Evolutionary conservation across 1,284 basidiomycete species (phyloP).

Genomic region (Boletus nobilissimus): DNA sequence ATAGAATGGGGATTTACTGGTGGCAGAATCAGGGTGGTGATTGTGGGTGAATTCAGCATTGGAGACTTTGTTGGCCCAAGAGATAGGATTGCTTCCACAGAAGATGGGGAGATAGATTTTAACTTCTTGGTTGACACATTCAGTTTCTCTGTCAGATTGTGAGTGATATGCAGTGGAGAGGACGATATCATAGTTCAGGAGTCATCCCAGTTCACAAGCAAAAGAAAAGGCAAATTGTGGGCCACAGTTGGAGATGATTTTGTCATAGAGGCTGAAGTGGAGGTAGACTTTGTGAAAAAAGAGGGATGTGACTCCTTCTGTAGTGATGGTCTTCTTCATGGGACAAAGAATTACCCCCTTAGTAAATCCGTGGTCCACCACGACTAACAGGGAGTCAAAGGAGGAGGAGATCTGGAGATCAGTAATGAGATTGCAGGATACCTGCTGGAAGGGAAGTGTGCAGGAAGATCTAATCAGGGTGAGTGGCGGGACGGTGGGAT

Average conservation of each 20-base stretch:
- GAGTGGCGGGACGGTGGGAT: background rate
- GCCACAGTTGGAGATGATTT: constrained; percentile 42
- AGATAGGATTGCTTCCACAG: background rate
- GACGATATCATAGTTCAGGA: background rate
- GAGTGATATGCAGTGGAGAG: constrained; percentile 10
- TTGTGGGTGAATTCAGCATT: constrained; percentile 10
- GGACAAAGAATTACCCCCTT: too few relatives aligned
- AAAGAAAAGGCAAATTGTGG: constrained; percentile 34
- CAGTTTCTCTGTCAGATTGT: constrained; percentile 8
- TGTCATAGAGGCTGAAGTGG: constrained; percentile 31
- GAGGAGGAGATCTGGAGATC: too few relatives aligned
- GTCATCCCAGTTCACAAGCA: background rate
- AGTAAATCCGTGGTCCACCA: too few relatives aligned
- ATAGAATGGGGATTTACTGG: constrained; percentile 6
- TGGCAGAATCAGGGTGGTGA: background rate
- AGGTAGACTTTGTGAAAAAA: too few relatives aligned
- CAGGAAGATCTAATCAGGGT: background rate
- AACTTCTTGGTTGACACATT: constrained; percentile 15
- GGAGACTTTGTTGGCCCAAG: background rate
- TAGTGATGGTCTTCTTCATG: too few relatives aligned
- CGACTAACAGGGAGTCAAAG: too few relatives aligned
- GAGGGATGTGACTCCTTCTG: too few relatives aligned
- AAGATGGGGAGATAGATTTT: constrained; percentile 20
- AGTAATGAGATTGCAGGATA: too few relatives aligned
- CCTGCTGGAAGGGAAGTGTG: background rate